Percentiles rank a stretch among this genome's conserved stretches.
Evolutionary conservation across 139 green algal species (phyloP).

Genomic region (Mesotaenium endlicherianum): DNA sequence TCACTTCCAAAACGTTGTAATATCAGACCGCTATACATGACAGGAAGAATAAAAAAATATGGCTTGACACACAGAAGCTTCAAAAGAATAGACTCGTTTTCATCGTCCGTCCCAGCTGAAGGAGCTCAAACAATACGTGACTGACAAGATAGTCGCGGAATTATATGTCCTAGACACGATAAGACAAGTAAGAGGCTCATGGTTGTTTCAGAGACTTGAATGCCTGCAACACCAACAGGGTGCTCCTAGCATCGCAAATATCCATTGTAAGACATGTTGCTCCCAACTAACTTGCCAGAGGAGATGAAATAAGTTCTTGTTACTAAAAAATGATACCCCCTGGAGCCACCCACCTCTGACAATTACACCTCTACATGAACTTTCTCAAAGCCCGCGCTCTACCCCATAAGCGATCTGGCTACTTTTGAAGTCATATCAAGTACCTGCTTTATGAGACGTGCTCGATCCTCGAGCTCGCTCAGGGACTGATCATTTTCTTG

Average conservation of each 20-base stretch:
- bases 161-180: too few species aligned
- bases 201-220: too few species aligned
- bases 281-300: too few species aligned
- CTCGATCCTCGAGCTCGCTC: slow-evolving; percentile 16
- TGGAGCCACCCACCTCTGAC: too few species aligned
- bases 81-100: background rate
- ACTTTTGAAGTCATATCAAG: background rate
- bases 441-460: slow-evolving; percentile 21
- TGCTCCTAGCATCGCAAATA: too few species aligned
- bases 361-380: background rate
- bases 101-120: background rate
- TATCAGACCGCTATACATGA: background rate
- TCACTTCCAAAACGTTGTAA: too few species aligned
- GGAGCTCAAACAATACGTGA: background rate
- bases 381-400: background rate
- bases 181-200: too few species aligned
- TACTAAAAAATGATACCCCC: too few species aligned
- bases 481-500: slow-evolving; percentile 13
- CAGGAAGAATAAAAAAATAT: background rate
- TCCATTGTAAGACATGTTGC: too few species aligned
- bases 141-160: too few species aligned
- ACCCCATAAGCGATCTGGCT: background rate
- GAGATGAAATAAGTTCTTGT: background rate
- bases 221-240: too few species aligned
- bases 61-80: background rate